These are phyloP conservation scores for Favolaschia claudopus DNA, from an alignment of 768 basidiomycete genomes.

Conservation along the genomic window DNA sequence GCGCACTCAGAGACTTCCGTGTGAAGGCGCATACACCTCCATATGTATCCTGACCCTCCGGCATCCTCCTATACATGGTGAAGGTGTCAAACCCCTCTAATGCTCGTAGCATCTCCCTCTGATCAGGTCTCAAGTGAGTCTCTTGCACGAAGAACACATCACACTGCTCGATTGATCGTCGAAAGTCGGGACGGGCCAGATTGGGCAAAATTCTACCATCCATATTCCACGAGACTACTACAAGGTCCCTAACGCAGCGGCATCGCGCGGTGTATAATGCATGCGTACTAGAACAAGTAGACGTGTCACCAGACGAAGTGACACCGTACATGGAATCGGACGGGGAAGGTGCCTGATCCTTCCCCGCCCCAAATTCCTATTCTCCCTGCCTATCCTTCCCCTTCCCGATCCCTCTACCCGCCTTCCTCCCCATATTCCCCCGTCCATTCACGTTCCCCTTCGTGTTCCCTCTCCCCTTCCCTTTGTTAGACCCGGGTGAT, in stretches of 20 bases:
- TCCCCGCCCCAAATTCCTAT: neutral
- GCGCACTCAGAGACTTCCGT: neutral
- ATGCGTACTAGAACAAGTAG: no score
- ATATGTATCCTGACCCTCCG: no score
- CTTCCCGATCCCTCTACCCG: neutral
- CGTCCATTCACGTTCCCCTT: no score
- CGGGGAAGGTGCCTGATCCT: neutral
- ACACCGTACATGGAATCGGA: no score
- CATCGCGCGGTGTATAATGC: neutral
- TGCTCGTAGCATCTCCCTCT: neutral
- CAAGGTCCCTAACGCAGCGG: no score
- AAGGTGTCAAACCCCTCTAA: neutral
- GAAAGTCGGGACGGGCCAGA: neutral
- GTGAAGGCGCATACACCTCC: neutral
- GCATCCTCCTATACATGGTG: neutral
- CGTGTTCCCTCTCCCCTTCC: no score
- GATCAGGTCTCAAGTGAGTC: neutral
- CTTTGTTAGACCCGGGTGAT: no score
- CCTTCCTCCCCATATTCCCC: no score
- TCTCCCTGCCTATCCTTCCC: neutral
- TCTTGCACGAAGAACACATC: neutral
- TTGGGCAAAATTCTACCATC: neutral
- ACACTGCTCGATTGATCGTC: no score
- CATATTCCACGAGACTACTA: neutral
- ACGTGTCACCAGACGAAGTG: no score